Base-by-base conservation (phyloP, 768 basidiomycete genomes). In the Tylopilus balloui region DNA sequence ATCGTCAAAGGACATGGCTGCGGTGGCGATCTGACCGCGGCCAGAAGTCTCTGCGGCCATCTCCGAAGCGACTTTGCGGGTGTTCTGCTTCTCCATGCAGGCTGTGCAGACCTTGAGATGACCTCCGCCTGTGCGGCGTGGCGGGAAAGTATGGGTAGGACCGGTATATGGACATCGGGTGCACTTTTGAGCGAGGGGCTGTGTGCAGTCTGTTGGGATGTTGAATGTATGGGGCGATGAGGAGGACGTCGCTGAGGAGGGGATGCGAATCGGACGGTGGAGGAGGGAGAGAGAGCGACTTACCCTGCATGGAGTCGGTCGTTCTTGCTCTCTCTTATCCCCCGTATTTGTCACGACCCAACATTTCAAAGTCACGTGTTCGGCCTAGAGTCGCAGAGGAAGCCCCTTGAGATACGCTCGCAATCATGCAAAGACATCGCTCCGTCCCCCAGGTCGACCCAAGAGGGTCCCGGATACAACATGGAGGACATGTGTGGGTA, bases 11-110 rank as follows among this genome's bases (percentile, higher is more conserved):
- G 58, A 57, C 58, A 69, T 67, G 52, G 66, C 67, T 6, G 66
- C 66, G 19, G 66, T 69, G 19, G 67, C 67, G 52, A 69, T 68
- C 58, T 68, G 65, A n/a, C 60, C 57, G 50, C 65, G 62, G 3
- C 60, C 57, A 14, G 67, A 65, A 0, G 57, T 47, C 21, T 66
- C 66, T 10, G 56, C 55, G 14, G 58, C 64, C 28, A 64, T 47
- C 46, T 65, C 64, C 24, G 62, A 62, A 14, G 65, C 67, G 2
- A 60, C 63, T 37, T 65, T 68, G 25, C 66, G 67, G 34, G 67
- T 60, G 36, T 62, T 66, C 48, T 67, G 65, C 48, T 68, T 67
- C 25, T 68, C 65, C 65, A 67, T 67, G 35, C 67, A 68, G 28
- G 52, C 24, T 3, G 62, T 48, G 45, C 67, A 68, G 48, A 68